These are phyloP conservation scores for Aureobasidium leucospermi DNA, from an alignment of 2,329 filamentous ascomycete species.

Conservation along the genomic window DNA sequence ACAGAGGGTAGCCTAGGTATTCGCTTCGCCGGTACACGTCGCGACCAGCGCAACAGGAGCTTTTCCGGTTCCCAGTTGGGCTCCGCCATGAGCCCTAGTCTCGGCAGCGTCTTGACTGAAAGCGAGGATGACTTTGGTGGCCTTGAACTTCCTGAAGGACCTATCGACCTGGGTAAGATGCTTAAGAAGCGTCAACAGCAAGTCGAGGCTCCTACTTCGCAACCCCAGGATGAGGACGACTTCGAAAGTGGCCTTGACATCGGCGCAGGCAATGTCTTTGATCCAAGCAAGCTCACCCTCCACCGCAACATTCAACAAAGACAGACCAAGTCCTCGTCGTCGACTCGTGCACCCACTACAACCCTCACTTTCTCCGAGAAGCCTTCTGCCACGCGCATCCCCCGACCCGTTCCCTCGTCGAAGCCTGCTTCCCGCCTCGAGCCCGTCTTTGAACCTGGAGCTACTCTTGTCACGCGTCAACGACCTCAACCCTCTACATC, in stretches of 20 bases:
- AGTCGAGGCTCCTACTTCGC: slow-evolving; percentile 30
- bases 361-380: slow-evolving; percentile 90
- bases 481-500: slow-evolving; percentile 46
- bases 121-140: slow-evolving; percentile 89
- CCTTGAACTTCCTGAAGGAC: slow-evolving; percentile 75
- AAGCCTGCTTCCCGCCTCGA: slow-evolving; percentile 61
- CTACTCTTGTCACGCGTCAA: slow-evolving; percentile 58
- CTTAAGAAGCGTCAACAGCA: slow-evolving; percentile 60
- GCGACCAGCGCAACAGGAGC: slow-evolving; percentile 72
- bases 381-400: slow-evolving; percentile 57
- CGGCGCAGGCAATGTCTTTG: slow-evolving; percentile 73
- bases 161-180: slow-evolving; percentile 73
- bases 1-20: slow-evolving; percentile 89
- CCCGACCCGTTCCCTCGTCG: slow-evolving; percentile 55
- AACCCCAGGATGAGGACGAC: slow-evolving; percentile 52
- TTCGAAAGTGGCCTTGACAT: slow-evolving; percentile 83
- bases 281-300: slow-evolving; percentile 70
- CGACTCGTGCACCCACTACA: slow-evolving; percentile 69
- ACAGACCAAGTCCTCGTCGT: slow-evolving; percentile 54
- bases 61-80: slow-evolving; percentile 53
- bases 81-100: slow-evolving; percentile 84
- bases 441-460: slow-evolving; percentile 84
- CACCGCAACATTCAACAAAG: slow-evolving; percentile 92
- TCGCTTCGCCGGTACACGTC: slow-evolving; percentile 76
- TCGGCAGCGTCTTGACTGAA: slow-evolving; percentile 82